phyloP scores from a whole-genome alignment of 164 flowering plant genomes.

The Tetrastigma voinierianum region DNA sequence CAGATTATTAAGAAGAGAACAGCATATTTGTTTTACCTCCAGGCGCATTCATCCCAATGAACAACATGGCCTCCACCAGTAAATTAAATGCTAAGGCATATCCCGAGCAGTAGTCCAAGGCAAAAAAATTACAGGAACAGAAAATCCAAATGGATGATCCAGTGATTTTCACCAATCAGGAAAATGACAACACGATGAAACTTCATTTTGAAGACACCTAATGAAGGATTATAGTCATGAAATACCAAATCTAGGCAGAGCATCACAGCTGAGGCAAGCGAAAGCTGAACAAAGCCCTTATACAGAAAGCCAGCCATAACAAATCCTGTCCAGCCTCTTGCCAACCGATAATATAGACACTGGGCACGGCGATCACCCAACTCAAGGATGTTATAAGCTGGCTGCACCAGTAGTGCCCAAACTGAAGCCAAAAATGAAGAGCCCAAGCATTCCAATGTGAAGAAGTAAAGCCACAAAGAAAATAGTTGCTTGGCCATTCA shows the following conservation, averaged over 20 bases:
- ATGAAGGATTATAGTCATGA: constrained; percentile 62
- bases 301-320: constrained; percentile 39
- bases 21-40: constrained; percentile 32
- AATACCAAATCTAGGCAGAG: constrained; percentile 83
- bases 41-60: constrained; percentile 64
- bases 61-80: constrained; percentile 53
- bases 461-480: constrained; percentile 22
- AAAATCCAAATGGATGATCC: not conserved
- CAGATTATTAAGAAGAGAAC: not conserved
- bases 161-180: constrained; percentile 49
- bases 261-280: constrained; percentile 76
- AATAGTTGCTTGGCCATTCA: constrained; percentile 41
- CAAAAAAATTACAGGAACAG: not conserved
- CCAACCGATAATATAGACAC: constrained; percentile 43
- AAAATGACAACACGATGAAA: constrained; percentile 49
- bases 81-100: constrained; percentile 45
- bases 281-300: constrained; percentile 59
- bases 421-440: constrained; percentile 31
- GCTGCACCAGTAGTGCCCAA: constrained; percentile 60
- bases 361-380: constrained; percentile 37
- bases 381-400: constrained; percentile 36
- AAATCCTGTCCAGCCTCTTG: constrained; percentile 64
- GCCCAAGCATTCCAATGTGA: constrained; percentile 32
- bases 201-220: constrained; percentile 68
- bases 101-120: not conserved